Percentiles rank a stretch among this genome's conserved stretches.
Conservation (phyloP, 176 grass and related monocot genomes). For the Paspalum notatum region DNA sequence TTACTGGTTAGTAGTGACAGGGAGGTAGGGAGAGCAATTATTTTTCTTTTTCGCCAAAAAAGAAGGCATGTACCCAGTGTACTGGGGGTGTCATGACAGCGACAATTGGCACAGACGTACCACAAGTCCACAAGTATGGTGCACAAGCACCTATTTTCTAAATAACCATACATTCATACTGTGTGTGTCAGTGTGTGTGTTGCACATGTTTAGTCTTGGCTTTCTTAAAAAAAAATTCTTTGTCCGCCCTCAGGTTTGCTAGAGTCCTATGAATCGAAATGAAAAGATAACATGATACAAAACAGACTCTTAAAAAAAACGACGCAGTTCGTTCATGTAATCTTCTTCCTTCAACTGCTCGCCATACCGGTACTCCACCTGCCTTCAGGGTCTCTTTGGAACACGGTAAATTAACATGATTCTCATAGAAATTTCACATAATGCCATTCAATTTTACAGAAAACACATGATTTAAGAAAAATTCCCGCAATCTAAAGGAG, state of each 20-base stretch:
- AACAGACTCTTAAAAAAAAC: too few species aligned
- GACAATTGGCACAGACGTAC: slow-evolving; percentile 20
- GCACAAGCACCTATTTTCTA: not conserved
- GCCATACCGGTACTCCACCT: too few species aligned
- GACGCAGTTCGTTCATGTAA: too few species aligned
- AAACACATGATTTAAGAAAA: too few species aligned
- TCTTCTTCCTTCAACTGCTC: too few species aligned
- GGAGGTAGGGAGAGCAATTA: not conserved
- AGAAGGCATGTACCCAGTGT: not conserved
- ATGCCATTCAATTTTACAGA: too few species aligned
- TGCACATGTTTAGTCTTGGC: not conserved
- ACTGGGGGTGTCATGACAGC: slow-evolving; percentile 31
- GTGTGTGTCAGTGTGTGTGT: not conserved
- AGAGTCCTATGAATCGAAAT: too few species aligned
- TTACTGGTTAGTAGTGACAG: not conserved
- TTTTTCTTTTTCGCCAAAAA: not conserved
- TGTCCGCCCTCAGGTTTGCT: not conserved
- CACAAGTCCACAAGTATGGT: slow-evolving; percentile 8
- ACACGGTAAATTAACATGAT: too few species aligned
- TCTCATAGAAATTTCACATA: too few species aligned
- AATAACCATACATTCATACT: not conserved
- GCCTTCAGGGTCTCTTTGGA: too few species aligned
- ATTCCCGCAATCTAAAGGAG: too few species aligned
- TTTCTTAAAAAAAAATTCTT: not conserved
- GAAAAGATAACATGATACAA: too few species aligned